Evolutionary conservation across 2,329 filamentous ascomycete species (phyloP).

Genomic region (Lanzia echinophila): DNA sequence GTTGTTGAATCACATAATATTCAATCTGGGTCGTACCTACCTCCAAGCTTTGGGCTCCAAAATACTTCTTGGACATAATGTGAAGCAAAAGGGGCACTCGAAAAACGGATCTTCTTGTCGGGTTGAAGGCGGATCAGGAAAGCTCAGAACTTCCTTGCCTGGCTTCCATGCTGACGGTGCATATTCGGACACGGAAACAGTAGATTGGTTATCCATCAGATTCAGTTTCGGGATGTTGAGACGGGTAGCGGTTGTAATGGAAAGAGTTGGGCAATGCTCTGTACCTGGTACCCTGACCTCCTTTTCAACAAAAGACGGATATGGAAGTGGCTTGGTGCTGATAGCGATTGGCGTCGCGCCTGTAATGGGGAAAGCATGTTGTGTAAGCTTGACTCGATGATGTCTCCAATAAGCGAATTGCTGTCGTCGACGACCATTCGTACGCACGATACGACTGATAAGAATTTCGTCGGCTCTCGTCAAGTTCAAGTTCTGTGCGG

Average conservation of each 20-base stretch:
- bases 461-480: background rate
- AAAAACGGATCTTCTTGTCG: background rate
- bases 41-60: background rate
- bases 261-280: too few species aligned
- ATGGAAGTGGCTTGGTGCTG: too few species aligned
- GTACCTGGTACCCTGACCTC: too few species aligned
- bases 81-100: background rate
- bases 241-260: background rate
- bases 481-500: background rate
- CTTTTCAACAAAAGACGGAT: too few species aligned
- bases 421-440: background rate
- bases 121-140: background rate
- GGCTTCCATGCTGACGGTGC: background rate
- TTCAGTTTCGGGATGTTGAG: background rate
- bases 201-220: background rate
- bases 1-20: too few species aligned
- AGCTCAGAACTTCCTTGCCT: background rate
- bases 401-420: background rate
- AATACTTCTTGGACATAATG: background rate
- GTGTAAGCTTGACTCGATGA: background rate
- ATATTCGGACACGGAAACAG: background rate
- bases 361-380: too few species aligned
- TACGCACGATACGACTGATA: background rate
- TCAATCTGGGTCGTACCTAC: background rate
- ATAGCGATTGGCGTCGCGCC: too few species aligned